A percentile compares a stretch with the other conserved stretches of the same genome.
Evolutionary conservation across 2,329 filamentous ascomycete species (phyloP).

Genomic region (Nothopassalora personata): DNA sequence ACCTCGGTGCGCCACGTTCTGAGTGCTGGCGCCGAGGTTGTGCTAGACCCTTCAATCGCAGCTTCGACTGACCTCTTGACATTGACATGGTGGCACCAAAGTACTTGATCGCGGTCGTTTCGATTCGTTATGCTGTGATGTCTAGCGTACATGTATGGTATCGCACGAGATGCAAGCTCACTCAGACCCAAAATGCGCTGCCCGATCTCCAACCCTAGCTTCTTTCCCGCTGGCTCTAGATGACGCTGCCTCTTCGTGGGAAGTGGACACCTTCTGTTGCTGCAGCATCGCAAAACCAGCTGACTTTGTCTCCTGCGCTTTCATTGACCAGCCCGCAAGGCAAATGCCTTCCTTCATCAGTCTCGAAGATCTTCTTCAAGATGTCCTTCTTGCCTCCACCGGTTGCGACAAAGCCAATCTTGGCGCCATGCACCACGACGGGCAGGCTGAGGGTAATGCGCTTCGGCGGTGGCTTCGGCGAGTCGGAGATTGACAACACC

Average conservation of each 20-base stretch:
- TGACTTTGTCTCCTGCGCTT: conserved; percentile 75
- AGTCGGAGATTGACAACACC: conserved; percentile 88
- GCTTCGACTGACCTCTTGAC: not conserved
- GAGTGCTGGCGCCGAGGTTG: not conserved
- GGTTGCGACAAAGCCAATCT: conserved; percentile 86
- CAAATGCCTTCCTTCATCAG: conserved; percentile 63
- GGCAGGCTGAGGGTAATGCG: conserved; percentile 90
- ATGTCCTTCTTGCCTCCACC: conserved; percentile 86
- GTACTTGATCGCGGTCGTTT: not conserved
- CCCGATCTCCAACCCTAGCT: not conserved
- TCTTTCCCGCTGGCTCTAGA: conserved; percentile 10
- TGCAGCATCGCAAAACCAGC: conserved; percentile 87
- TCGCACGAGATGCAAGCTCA: not conserved
- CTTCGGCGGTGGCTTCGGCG: conserved; percentile 85
- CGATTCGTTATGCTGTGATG: not conserved
- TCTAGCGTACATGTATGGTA: not conserved
- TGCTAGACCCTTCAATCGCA: not conserved
- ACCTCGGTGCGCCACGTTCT: not conserved
- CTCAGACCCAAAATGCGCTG: not conserved
- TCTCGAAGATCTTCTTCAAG: conserved; percentile 86
- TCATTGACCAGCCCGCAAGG: conserved; percentile 88
- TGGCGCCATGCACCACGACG: conserved; percentile 79
- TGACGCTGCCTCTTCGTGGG: conserved; percentile 61
- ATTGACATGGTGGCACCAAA: not conserved
- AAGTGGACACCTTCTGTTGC: conserved; percentile 82